Percentiles rank a stretch among this genome's conserved stretches.
phyloP scores from a whole-genome alignment of 1,284 basidiomycete species.

The Erythrobasidium hasegawianum region DNA sequence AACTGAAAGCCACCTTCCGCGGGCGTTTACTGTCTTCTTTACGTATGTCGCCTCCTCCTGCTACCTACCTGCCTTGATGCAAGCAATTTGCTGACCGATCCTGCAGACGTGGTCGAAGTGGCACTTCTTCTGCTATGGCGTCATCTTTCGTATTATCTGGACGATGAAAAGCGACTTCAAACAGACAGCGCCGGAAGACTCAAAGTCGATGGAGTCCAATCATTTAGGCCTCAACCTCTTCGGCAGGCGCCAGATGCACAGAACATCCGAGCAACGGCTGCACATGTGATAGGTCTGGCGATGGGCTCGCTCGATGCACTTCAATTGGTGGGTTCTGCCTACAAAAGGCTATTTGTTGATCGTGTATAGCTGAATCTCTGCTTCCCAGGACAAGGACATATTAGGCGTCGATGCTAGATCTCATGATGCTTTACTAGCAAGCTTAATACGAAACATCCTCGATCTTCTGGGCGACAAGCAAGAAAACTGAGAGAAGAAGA shows the following conservation, averaged over 20 bases:
- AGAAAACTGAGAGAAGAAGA: too few species aligned
- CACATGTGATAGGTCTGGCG: conserved; percentile 22
- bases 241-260: conserved; percentile 9
- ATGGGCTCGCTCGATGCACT: conserved; percentile 27
- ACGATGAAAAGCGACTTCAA: conserved; percentile 40
- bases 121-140: conserved; percentile 78
- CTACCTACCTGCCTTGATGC: too few species aligned
- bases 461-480: conserved; percentile 18
- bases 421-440: conserved; percentile 29
- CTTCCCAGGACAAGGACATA: conserved; percentile 11
- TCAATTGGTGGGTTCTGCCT: conserved; percentile 9
- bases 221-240: conserved; percentile 5
- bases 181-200: conserved; percentile 20
- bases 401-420: conserved; percentile 16
- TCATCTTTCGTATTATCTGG: conserved; percentile 62
- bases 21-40: conserved; percentile 57
- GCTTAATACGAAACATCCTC: conserved; percentile 16
- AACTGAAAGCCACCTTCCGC: conserved; percentile 58
- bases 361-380: too few species aligned
- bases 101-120: conserved; percentile 71
- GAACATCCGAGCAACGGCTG: not conserved
- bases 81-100: conserved; percentile 9
- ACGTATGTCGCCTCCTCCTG: conserved; percentile 51
- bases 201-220: conserved; percentile 31
- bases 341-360: too few species aligned